phyloP scores from a whole-genome alignment of 169 alveolate genomes.

The Prorocentrum cordatum region DNA sequence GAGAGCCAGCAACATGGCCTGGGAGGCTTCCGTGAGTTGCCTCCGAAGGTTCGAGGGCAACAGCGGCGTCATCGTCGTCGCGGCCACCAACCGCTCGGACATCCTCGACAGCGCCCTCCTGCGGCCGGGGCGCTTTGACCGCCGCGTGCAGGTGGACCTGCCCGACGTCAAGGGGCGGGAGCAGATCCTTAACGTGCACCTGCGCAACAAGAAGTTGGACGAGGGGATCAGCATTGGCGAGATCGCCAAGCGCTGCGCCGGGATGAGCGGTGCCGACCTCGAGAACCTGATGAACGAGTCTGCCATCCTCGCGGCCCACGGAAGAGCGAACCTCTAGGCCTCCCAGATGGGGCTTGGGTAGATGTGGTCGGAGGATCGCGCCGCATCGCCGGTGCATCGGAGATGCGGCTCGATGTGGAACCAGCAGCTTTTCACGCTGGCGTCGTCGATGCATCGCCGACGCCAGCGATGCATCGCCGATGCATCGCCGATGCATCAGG shows the following conservation, averaged over 20 bases:
- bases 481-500: too few relatives aligned
- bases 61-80: constrained; percentile 62
- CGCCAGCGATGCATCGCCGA: too few relatives aligned
- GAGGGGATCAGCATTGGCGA: constrained; percentile 1
- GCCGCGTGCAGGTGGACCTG: constrained; percentile 48
- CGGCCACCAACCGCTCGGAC: constrained; percentile 56
- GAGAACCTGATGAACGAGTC: constrained; percentile 65
- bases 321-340: too few relatives aligned
- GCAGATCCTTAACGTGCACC: constrained; percentile 46
- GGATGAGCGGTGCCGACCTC: constrained; percentile 40
- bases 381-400: too few relatives aligned
- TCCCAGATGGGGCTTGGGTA: too few relatives aligned
- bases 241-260: constrained; percentile 39
- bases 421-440: too few relatives aligned
- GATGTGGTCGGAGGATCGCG: too few relatives aligned
- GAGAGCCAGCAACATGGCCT: too few relatives aligned
- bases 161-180: constrained; percentile 62
- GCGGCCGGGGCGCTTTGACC: constrained; percentile 47
- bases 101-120: constrained; percentile 55
- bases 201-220: constrained; percentile 37
- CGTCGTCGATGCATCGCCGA: too few relatives aligned
- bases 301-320: too few relatives aligned
- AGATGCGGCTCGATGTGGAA: too few relatives aligned
- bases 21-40: neutral
- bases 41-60: neutral